Evolutionary conservation across 2,329 filamentous ascomycete genomes (phyloP), one percentile per base, ranked within the genome.

Genomic region (Phymatotrichopsis omnivora): DNA sequence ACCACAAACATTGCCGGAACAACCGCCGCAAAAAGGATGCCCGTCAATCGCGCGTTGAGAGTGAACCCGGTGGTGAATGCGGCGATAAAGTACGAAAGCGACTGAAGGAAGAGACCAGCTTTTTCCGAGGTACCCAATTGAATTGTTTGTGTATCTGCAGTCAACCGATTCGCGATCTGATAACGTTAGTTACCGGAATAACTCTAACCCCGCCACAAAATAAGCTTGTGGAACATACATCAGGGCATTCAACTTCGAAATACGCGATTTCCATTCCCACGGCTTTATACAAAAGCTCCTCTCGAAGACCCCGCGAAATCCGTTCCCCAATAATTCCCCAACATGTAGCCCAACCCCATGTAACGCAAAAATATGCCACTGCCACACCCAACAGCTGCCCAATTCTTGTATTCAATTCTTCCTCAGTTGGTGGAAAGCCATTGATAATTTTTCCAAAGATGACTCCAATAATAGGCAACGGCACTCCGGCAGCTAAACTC

Each of bases 41-140:
- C 76, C 0, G 80, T 76, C 7, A 84, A 67, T 37, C 68, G 68
- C 12, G 72, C 66, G 54, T 80, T 69, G 56, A 78, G 76, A 59
- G 76, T 72, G 52, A 83, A 83, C 2, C 77, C 76, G 12, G 83
- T 73, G 4, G 78, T 66, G 51, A 80, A 82, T 3, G 78, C 74
- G 0, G 79, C 76, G 42, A 81, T 59, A 57, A 82, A 82, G 60
- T 81, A 83, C 2, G 75, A 75, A 7, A 74, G 61, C 39, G 71
- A 76, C 19, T 72, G 69, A 4, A 83, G 67, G 53, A 73, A 71
- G 25, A 81, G 73, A 40, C 78, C 78, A 12, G 81, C 78, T 60
- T 84, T 84, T 61, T 83, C 80, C 1, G 75, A 78, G 0, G 78
- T 81, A 11, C 80, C 80, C 0, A 72, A 71, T 56, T 80, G 78